Evolutionary conservation across 768 basidiomycete species (phyloP), one percentile per base, ranked within the genome.

Genomic region (Tulasnella sp.): DNA sequence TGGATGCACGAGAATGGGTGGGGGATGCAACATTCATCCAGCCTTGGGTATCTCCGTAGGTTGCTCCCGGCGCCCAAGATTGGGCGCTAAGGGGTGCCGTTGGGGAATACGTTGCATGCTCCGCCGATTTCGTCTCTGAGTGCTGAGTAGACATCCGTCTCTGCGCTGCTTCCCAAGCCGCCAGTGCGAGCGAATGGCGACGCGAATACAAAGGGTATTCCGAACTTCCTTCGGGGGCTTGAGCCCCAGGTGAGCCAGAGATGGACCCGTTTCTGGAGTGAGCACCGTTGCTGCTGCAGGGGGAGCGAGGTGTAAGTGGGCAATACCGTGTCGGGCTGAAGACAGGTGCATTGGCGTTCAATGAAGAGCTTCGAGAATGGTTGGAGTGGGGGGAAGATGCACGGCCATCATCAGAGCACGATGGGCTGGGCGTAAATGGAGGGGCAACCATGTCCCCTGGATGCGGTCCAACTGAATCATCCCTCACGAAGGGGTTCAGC

Each of bases 81-180:
- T 68, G 62, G 10, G 62, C 62, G 62, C 62, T 68, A 9, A 68
- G 62, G 31, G 62, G 62, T 68, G 62, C 34, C 4, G 34, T 68
- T 14, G 62, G 62, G 10, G 62, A 68, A 18, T 16, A 68, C 16
- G 19, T 68, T 31, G 27, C 27, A 19, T 68, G 62, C n/a, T 68
- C 62, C 21, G 24, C 62, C 7, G 62, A 34, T 34, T 31, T 68
- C 27, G 62, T 31, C 6, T 68, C 62, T 16, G 31, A 68, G 16
- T 27, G 31, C 34, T 74, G 38, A 46, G 31, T 27, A 14, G 73
- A 74, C 73, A 38, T 40, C 14, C 73, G 73, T 42, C 38, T 10
- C 73, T 74, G 73, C 31, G 44, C 44, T 40, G 73, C 31, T 21
- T 74, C 73, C 73, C 73, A 74, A 46, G 73, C 73, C 24, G 73